Base-by-base conservation (phyloP, 2,329 filamentous ascomycete genomes). In the Fusarium continuum region DNA sequence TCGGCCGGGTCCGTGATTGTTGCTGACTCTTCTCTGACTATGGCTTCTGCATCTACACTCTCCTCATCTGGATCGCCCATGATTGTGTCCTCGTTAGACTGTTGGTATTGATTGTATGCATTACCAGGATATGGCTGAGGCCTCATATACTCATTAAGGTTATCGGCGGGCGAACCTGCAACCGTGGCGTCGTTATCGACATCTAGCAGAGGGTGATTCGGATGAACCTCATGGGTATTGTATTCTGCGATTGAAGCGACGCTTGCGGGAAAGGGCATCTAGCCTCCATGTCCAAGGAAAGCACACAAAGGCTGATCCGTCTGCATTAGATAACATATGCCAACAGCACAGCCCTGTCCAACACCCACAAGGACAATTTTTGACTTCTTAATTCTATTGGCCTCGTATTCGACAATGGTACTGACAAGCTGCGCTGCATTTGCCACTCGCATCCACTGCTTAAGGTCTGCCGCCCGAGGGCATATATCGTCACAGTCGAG, bases 291-390 rank as follows among this genome's bases (percentile, higher is more conserved):
- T 6, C 49, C 57, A 26, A 61, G 31, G 23, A 65, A 64, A 19
- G 56, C 49, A 25, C 52, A 49, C 2, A 58, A 6, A 9, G 20
- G 22, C 3, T 7, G 9, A n/a, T 45, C 10, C n/a, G 28, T 46
- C 28, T 35, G 35, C 17, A 64, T 8, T 10, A 64, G 20, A 5
- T 44, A 19, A 14, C 19, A 20, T 34, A 65, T 20, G 8, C 28
- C 46, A 10, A 59, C 20, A 9, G 41, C 45, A 19, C 26, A 46
- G 2, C 61, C 61, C 43, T 47, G 26, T 4, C 53, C 46, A 19
- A 61, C 4, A 17, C 56, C 56, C 4, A 50, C 38, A 13, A 65
- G 8, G 16, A 64, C 49, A 9, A 65, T 22, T 3, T 50, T 62
- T 5, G 40, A 11, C 22, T 20, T 17, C 5, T 46, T 26, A 8